Evolutionary conservation across 805 yeast genomes (phyloP).

Genomic region (Gaillardinia entomophila): DNA sequence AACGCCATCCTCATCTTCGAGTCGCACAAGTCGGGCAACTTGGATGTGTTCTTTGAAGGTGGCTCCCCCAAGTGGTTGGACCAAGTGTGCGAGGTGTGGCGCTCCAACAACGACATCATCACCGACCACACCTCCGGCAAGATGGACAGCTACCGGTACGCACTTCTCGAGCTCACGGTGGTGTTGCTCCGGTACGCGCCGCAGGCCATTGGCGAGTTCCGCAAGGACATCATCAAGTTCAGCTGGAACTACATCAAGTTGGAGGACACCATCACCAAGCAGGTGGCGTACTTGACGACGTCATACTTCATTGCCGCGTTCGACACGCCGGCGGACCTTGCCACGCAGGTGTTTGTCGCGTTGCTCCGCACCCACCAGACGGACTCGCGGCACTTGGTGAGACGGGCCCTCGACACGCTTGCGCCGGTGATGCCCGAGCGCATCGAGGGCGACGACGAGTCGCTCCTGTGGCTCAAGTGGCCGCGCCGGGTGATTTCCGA

Average conservation of each 20-base stretch:
- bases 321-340: slow-evolving; percentile 84
- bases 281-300: slow-evolving; percentile 86
- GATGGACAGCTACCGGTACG: slow-evolving; percentile 69
- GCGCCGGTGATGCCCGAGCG: slow-evolving; percentile 82
- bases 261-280: slow-evolving; percentile 85
- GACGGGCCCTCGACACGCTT: slow-evolving; percentile 78
- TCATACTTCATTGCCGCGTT: slow-evolving; percentile 80
- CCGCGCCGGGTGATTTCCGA: slow-evolving; percentile 89
- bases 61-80: slow-evolving; percentile 56
- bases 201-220: slow-evolving; percentile 46
- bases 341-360: slow-evolving; percentile 90
- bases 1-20: slow-evolving; percentile 64
- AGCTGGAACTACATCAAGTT: slow-evolving; percentile 90
- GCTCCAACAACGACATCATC: slow-evolving; percentile 47
- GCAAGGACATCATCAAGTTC: slow-evolving; percentile 85
- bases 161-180: slow-evolving; percentile 76
- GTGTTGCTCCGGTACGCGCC: slow-evolving; percentile 68
- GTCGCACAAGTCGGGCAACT: slow-evolving; percentile 42
- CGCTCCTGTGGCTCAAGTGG: slow-evolving; percentile 83
- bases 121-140: slow-evolving; percentile 57
- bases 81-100: slow-evolving; percentile 69
- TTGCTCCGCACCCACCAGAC: slow-evolving; percentile 75
- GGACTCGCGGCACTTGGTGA: slow-evolving; percentile 78
- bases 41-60: slow-evolving; percentile 40
- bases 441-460: slow-evolving; percentile 48